phyloP scores from a whole-genome alignment of 2,329 filamentous ascomycete genomes.

The Fusarium sp. region DNA sequence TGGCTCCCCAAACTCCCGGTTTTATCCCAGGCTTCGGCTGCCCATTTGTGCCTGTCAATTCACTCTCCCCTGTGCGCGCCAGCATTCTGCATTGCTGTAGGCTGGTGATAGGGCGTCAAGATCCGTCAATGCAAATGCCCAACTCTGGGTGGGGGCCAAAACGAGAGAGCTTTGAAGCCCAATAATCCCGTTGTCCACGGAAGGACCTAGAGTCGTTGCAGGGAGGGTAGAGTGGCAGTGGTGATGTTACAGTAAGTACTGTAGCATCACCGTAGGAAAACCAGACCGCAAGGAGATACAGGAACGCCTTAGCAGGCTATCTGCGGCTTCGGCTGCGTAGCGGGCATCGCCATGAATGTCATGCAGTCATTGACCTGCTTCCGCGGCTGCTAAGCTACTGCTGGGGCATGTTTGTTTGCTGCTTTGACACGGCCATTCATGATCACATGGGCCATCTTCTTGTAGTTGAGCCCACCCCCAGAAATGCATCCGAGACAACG shows the following conservation, averaged over 20 bases:
- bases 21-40: conserved; percentile 34
- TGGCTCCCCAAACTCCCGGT: conserved; percentile 36
- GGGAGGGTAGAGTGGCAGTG: conserved; percentile 19
- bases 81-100: conserved; percentile 22
- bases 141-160: conserved; percentile 41
- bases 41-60: conserved; percentile 35
- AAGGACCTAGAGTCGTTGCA: conserved; percentile 40
- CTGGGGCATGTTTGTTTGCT: conserved; percentile 38
- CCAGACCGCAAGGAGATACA: conserved; percentile 24
- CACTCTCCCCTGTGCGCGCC: conserved; percentile 21
- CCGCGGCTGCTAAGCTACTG: conserved; percentile 25
- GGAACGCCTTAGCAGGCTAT: conserved; percentile 16
- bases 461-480: conserved; percentile 44
- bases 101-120: conserved; percentile 40
- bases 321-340: conserved; percentile 15
- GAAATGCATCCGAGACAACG: conserved; percentile 38
- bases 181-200: conserved; percentile 35
- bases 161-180: conserved; percentile 34
- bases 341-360: conserved; percentile 40
- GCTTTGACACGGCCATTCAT: conserved; percentile 37
- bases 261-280: conserved; percentile 22
- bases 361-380: conserved; percentile 45
- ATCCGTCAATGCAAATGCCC: conserved; percentile 40
- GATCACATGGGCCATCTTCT: conserved; percentile 46
- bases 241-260: conserved; percentile 26